phyloP scores from a whole-genome alignment of 2,329 filamentous ascomycete genomes.

The Penicillium hesseltinei region DNA sequence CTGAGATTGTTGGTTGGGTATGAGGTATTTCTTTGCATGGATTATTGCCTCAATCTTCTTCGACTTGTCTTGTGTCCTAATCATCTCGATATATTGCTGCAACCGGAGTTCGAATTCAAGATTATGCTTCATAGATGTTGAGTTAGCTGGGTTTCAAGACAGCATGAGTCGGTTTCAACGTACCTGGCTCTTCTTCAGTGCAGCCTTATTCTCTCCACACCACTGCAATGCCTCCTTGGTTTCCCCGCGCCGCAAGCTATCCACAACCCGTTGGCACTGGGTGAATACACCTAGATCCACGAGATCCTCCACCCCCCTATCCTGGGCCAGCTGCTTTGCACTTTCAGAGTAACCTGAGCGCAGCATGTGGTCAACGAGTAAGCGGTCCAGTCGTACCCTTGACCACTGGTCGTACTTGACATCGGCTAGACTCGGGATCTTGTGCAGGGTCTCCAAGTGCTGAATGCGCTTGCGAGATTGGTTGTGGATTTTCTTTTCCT shows the following conservation, averaged over 20 bases:
- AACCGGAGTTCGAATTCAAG: slow-evolving; percentile 90
- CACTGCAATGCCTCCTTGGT: slow-evolving; percentile 79
- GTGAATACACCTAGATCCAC: slow-evolving; percentile 89
- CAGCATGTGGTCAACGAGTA: slow-evolving; percentile 90
- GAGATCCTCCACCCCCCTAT: slow-evolving; percentile 73
- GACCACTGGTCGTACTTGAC: slow-evolving; percentile 94
- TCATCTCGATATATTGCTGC: slow-evolving; percentile 92
- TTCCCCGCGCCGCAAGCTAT: slow-evolving; percentile 67
- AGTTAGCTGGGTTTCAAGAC: neutral
- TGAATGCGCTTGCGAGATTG: slow-evolving; percentile 73
- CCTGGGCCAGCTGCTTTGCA: slow-evolving; percentile 70
- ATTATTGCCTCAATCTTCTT: slow-evolving; percentile 73
- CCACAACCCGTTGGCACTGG: slow-evolving; percentile 73
- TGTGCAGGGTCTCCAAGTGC: slow-evolving; percentile 78
- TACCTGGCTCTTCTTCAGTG: slow-evolving; percentile 82
- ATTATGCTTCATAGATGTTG: slow-evolving; percentile 57
- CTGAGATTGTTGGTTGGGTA: slow-evolving; percentile 67
- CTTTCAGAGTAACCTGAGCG: slow-evolving; percentile 78
- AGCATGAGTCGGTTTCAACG: slow-evolving; percentile 24
- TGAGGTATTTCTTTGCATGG: slow-evolving; percentile 80
- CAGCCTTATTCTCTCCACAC: slow-evolving; percentile 92
- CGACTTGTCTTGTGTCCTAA: slow-evolving; percentile 62
- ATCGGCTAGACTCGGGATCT: slow-evolving; percentile 78
- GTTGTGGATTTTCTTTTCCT: slow-evolving; percentile 73
- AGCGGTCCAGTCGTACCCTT: slow-evolving; percentile 72